These are phyloP conservation scores for Quercus gilva DNA, from an alignment of 306 rosid genomes.

Conservation along the genomic window DNA sequence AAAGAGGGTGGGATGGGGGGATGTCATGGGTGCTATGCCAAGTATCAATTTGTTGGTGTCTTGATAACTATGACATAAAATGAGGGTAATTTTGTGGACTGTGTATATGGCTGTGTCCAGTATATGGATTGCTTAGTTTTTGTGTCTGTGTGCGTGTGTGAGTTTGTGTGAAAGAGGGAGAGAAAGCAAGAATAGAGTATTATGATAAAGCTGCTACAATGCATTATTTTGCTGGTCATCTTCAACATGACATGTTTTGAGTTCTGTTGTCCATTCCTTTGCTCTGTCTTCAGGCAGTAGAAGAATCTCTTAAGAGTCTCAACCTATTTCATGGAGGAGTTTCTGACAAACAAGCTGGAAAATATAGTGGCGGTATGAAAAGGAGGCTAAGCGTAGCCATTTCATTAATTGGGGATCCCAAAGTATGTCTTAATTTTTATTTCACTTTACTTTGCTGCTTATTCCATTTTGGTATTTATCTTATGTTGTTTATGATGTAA, in stretches of 20 bases:
- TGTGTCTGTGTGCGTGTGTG: too few species aligned
- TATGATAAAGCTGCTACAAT: too few species aligned
- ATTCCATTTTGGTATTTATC: background rate
- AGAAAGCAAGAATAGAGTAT: too few species aligned
- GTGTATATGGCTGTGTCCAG: too few species aligned
- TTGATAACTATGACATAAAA: too few species aligned
- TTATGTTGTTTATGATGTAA: conserved; percentile 2
- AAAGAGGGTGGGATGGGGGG: too few species aligned
- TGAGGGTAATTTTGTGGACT: too few species aligned
- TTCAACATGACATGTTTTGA: background rate
- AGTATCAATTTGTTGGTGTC: too few species aligned
- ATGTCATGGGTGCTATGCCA: too few species aligned
- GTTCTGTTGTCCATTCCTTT: background rate
- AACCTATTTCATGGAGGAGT: conserved; percentile 75
- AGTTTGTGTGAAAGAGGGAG: too few species aligned
- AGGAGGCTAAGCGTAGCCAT: conserved; percentile 91
- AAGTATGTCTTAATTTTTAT: conserved; percentile 31
- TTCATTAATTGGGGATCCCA: conserved; percentile 84
- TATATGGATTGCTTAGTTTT: too few species aligned
- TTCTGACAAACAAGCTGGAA: conserved; percentile 72
- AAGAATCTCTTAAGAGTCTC: conserved; percentile 78
- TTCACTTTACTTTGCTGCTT: background rate
- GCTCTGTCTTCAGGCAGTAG: conserved; percentile 68
- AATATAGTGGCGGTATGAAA: conserved; percentile 94
- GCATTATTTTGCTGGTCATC: background rate